A percentile compares a stretch with the other conserved stretches of the same genome.
phyloP scores from a whole-genome alignment of 805 yeast species.

The Brettanomyces naardenensis region DNA sequence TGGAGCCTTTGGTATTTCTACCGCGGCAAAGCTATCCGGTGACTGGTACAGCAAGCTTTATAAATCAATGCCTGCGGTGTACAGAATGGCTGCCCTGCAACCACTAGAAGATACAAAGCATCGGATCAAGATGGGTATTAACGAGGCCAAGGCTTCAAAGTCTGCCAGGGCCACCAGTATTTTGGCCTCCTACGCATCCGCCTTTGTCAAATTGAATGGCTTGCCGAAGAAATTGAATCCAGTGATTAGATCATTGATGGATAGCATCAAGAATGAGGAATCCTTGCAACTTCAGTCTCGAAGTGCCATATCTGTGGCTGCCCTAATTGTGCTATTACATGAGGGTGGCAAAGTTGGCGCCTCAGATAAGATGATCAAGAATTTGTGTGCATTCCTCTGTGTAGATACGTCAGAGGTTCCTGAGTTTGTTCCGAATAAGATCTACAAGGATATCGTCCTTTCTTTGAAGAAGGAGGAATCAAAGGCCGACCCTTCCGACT shows the following conservation, averaged over 20 bases:
- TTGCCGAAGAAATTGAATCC: slow-evolving; percentile 89
- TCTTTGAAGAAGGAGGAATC: slow-evolving; percentile 78
- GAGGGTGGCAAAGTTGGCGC: slow-evolving; percentile 56
- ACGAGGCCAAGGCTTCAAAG: slow-evolving; percentile 53
- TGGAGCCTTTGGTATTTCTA: slow-evolving; percentile 76
- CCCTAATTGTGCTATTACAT: slow-evolving; percentile 53
- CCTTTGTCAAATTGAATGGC: slow-evolving; percentile 51
- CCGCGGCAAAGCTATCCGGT: slow-evolving; percentile 61
- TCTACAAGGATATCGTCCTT: slow-evolving; percentile 46
- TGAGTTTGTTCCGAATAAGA: slow-evolving; percentile 65
- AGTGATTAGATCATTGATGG: slow-evolving; percentile 85
- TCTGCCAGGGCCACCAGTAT: slow-evolving; percentile 49
- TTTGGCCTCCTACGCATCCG: slow-evolving; percentile 70
- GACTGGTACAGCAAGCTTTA: slow-evolving; percentile 62
- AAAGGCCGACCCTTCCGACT: slow-evolving; percentile 50
- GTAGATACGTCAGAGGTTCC: slow-evolving; percentile 96
- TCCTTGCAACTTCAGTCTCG: slow-evolving; percentile 57
- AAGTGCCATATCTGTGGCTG: slow-evolving; percentile 62
- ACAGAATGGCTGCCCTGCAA: slow-evolving; percentile 61
- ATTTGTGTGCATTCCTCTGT: slow-evolving; percentile 86
- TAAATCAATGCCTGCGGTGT: slow-evolving; percentile 54
- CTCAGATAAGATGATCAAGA: slow-evolving; percentile 82
- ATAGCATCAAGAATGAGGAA: slow-evolving; percentile 74
- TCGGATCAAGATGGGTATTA: slow-evolving; percentile 56
- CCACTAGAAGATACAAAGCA: slow-evolving; percentile 73